These are phyloP conservation scores for Recurvomyces mirabilis DNA, from an alignment of 495 filamentous ascomycete species.

Conservation along the genomic window DNA sequence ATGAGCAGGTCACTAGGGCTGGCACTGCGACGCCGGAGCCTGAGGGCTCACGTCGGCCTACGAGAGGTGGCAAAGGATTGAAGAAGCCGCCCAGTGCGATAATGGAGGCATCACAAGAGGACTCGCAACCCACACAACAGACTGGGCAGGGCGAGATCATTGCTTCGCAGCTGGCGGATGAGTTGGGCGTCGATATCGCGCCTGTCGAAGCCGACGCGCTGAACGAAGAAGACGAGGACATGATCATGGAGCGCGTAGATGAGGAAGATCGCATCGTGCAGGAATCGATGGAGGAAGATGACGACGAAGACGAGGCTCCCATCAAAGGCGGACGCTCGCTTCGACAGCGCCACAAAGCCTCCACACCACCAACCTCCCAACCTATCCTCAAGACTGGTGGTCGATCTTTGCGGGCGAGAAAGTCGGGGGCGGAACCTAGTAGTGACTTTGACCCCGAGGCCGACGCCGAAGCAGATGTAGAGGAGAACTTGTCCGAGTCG, in stretches of 20 bases:
- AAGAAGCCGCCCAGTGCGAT: slow-evolving; percentile 47
- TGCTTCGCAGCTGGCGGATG: slow-evolving; percentile 4
- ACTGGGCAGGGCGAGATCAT: slow-evolving; percentile 8
- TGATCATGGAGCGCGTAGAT: slow-evolving; percentile 18
- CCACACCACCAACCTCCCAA: slow-evolving; percentile 14
- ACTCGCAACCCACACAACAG: slow-evolving; percentile 9
- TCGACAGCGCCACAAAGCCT: slow-evolving; percentile 7
- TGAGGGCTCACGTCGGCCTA: slow-evolving; percentile 35
- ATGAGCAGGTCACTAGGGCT: slow-evolving; percentile 47
- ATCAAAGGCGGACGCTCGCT: slow-evolving; percentile 4
- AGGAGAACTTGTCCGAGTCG: slow-evolving; percentile 43
- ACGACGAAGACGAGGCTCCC: slow-evolving; percentile 28
- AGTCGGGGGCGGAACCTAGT: slow-evolving; percentile 39
- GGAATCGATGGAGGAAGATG: slow-evolving; percentile 25
- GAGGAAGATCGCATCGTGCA: slow-evolving; percentile 42
- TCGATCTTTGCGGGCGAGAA: slow-evolving; percentile 4
- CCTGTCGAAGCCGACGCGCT: slow-evolving; percentile 4
- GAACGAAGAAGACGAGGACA: slow-evolving; percentile 13
- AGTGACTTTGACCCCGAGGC: slow-evolving; percentile 81
- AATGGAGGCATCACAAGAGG: slow-evolving; percentile 37
- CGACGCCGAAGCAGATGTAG: slow-evolving; percentile 54
- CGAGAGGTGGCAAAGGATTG: slow-evolving; percentile 51
- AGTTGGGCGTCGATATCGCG: not conserved
- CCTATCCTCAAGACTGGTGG: not conserved
- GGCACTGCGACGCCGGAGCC: slow-evolving; percentile 59